Evolutionary conservation across 2,329 filamentous ascomycete species (phyloP).

Genomic region (Lachnellula arida): DNA sequence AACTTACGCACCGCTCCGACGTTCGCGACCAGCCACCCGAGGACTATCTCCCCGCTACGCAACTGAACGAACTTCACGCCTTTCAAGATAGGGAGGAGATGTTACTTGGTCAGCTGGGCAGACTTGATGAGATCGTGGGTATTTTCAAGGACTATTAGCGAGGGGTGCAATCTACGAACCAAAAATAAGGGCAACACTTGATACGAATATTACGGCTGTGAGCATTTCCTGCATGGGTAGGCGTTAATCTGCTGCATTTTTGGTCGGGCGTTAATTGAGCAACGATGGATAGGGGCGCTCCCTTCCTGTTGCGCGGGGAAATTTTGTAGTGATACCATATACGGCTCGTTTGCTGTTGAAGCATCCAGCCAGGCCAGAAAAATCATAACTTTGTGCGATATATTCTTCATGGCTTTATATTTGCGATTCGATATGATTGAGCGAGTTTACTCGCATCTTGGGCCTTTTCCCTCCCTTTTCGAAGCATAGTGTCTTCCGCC

Average conservation of each 20-base stretch:
- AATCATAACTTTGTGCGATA: too few species aligned
- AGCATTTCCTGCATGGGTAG: slow-evolving; percentile 16
- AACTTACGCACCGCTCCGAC: slow-evolving; percentile 79
- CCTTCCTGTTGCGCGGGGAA: neutral
- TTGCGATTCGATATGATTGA: too few species aligned
- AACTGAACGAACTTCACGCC: slow-evolving; percentile 59
- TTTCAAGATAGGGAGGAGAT: slow-evolving; percentile 64
- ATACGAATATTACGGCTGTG: slow-evolving; percentile 9
- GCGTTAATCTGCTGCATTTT: slow-evolving; percentile 18
- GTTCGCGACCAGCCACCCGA: slow-evolving; percentile 74
- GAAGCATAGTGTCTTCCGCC: too few species aligned
- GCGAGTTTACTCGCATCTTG: too few species aligned
- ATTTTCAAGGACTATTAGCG: slow-evolving; percentile 71
- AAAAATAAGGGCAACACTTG: slow-evolving; percentile 1
- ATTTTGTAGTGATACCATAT: slow-evolving; percentile 10
- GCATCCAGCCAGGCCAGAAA: neutral
- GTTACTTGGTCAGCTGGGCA: slow-evolving; percentile 71
- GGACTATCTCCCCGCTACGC: slow-evolving; percentile 68
- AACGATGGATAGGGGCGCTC: slow-evolving; percentile 3
- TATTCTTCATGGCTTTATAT: too few species aligned
- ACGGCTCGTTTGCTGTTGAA: neutral
- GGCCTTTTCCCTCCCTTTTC: too few species aligned
- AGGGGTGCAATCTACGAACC: neutral
- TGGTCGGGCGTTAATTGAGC: slow-evolving; percentile 12
- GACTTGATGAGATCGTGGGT: slow-evolving; percentile 80